Conservation (phyloP, 1,284 basidiomycete genomes). For the Fomitopsis betulina region DNA sequence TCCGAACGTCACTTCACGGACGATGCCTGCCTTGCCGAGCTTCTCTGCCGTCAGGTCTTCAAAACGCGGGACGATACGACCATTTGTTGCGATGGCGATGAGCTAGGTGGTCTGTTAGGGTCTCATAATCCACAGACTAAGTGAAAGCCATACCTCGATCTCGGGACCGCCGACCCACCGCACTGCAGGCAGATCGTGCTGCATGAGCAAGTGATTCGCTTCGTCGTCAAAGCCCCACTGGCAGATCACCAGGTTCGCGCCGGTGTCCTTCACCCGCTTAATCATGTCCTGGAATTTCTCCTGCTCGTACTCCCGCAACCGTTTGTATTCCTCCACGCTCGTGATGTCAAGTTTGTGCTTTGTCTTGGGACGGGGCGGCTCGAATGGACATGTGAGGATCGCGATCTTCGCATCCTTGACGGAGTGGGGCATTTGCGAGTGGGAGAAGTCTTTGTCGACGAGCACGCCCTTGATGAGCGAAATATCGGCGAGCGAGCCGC, state of each 20-base stretch:
- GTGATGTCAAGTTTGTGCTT: constrained; percentile 99
- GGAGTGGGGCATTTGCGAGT: constrained; percentile 93
- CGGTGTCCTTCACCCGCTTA: constrained; percentile 94
- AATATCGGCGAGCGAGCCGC: constrained; percentile 94
- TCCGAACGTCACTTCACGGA: constrained; percentile 93
- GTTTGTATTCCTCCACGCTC: constrained; percentile 96
- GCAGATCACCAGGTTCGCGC: constrained; percentile 97
- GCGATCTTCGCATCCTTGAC: constrained; percentile 91
- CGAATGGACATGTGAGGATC: constrained; percentile 98
- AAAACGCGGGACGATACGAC: constrained; percentile 96
- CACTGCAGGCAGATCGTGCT: constrained; percentile 97
- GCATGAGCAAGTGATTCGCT: constrained; percentile 97
- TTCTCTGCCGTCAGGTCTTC: constrained; percentile 92
- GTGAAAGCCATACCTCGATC: constrained; percentile 69
- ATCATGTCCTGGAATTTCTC: constrained; percentile 98
- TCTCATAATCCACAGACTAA: neutral
- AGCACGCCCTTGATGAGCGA: constrained; percentile 92
- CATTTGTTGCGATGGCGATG: constrained; percentile 98
- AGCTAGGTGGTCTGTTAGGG: constrained; percentile 44
- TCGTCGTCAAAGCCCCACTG: constrained; percentile 99
- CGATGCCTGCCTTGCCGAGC: constrained; percentile 89
- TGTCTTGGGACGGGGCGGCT: constrained; percentile 97
- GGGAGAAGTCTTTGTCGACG: constrained; percentile 99
- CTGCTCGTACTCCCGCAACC: constrained; percentile 92
- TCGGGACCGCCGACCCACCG: constrained; percentile 99